A percentile compares a stretch with the other conserved stretches of the same genome.
Conservation (phyloP, 768 basidiomycete genomes). For the Naganishia vishniacii region DNA sequence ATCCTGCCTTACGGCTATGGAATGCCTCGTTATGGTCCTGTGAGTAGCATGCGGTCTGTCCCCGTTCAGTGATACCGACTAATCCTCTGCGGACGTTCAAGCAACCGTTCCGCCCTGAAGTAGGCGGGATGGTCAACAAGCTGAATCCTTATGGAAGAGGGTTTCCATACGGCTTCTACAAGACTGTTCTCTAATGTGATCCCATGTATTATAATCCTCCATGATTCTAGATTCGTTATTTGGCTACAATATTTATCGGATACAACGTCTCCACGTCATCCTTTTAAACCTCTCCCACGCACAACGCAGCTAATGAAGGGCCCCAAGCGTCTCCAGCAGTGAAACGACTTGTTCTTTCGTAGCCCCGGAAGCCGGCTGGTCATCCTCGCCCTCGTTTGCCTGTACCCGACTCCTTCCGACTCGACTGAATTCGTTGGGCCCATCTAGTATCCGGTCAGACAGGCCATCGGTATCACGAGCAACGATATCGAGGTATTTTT, state of each 20-base stretch:
- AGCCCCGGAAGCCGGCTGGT: conserved; percentile 7
- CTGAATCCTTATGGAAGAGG: conserved; percentile 24
- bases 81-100: no score
- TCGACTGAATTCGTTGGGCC: conserved; percentile 24
- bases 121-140: conserved; percentile 26
- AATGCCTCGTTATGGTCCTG: conserved; percentile 19
- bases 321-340: conserved; percentile 37
- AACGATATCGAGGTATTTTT: conserved; percentile 38
- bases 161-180: conserved; percentile 20
- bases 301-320: conserved; percentile 32
- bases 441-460: conserved; percentile 19
- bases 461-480: conserved; percentile 29
- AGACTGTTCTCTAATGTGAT: neutral
- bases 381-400: neutral
- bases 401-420: conserved; percentile 13
- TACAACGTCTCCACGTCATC: neutral
- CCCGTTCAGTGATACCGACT: no score
- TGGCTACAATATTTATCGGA: neutral
- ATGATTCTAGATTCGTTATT: neutral
- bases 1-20: conserved; percentile 17
- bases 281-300: neutral
- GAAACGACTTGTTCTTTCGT: conserved; percentile 34
- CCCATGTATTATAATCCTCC: neutral
- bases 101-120: conserved; percentile 24
- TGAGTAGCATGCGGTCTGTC: neutral